These are phyloP conservation scores for Albizia julibrissin DNA, from an alignment of 306 rosid species.

Conservation along the genomic window DNA sequence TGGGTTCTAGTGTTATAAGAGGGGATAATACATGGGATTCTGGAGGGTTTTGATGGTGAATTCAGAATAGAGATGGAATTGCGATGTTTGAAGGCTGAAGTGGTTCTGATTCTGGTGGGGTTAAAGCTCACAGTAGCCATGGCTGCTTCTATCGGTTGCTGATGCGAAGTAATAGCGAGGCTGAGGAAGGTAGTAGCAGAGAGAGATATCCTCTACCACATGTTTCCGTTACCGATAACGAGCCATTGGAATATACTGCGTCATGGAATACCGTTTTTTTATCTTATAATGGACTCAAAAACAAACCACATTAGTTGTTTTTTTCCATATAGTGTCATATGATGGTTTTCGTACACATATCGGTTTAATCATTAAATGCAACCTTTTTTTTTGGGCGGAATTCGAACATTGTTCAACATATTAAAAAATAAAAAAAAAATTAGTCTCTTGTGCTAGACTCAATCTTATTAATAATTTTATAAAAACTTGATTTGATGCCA, in stretches of 20 bases:
- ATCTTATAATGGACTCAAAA: too few relatives aligned
- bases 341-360: too few relatives aligned
- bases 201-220: slow-evolving; percentile 43
- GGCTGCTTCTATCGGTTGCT: slow-evolving; percentile 24
- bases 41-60: slow-evolving; percentile 40
- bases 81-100: slow-evolving; percentile 41
- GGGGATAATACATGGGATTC: slow-evolving; percentile 35
- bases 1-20: slow-evolving; percentile 12
- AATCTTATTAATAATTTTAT: too few relatives aligned
- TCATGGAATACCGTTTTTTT: neutral
- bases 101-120: slow-evolving; percentile 60
- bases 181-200: neutral
- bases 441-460: too few relatives aligned
- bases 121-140: slow-evolving; percentile 90
- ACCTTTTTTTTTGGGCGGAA: too few relatives aligned
- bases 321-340: too few relatives aligned
- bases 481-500: too few relatives aligned
- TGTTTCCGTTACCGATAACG: slow-evolving; percentile 32
- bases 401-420: too few relatives aligned
- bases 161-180: neutral
- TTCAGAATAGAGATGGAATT: slow-evolving; percentile 38
- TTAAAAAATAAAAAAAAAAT: too few relatives aligned
- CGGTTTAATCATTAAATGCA: too few relatives aligned
- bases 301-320: too few relatives aligned
- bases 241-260: neutral